A percentile compares a stretch with the other conserved stretches of the same genome.
phyloP scores from a whole-genome alignment of 2,329 filamentous ascomycete genomes.

The Phaeosphaeriaceae sp. region DNA sequence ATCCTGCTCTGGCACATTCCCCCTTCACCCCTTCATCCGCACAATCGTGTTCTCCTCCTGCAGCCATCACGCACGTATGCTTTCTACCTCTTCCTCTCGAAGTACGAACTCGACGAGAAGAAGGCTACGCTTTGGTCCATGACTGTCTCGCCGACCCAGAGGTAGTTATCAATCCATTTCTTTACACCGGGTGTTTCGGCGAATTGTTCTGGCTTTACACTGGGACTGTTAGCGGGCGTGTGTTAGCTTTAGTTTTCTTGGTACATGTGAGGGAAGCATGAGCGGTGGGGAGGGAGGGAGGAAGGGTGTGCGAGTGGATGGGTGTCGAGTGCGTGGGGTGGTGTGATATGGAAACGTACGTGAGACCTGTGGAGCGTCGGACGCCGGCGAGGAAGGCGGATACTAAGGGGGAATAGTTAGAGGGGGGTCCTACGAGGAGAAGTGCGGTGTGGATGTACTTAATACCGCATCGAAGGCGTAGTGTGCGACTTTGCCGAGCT shows the following conservation, averaged over 20 bases:
- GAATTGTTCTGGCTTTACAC: conserved; percentile 86
- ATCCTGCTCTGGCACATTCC: no score
- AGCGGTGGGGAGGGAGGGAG: background rate
- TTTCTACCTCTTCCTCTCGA: conserved; percentile 76
- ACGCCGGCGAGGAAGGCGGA: conserved; percentile 96
- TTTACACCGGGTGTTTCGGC: conserved; percentile 82
- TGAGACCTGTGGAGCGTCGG: conserved; percentile 95
- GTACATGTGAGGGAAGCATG: conserved; percentile 1
- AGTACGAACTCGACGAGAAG: conserved; percentile 85
- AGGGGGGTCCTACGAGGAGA: background rate
- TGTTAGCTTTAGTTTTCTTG: conserved; percentile 21
- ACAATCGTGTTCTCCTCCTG: no score
- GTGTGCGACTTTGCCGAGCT: conserved; percentile 92
- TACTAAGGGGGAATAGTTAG: conserved; percentile 61
- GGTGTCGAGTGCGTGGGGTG: background rate
- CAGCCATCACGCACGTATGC: background rate
- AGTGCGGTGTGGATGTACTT: conserved; percentile 61
- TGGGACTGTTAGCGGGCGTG: conserved; percentile 60
- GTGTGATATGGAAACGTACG: conserved; percentile 67
- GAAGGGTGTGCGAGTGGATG: no score
- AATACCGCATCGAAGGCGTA: conserved; percentile 97
- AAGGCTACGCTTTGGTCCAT: conserved; percentile 97
- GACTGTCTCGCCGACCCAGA: conserved; percentile 94
- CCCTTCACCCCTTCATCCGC: no score
- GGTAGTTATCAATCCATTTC: conserved; percentile 91